These are phyloP conservation scores for Podila epicladia DNA, from an alignment of 192 early-diverging fungal genomes.

Conservation along the genomic window DNA sequence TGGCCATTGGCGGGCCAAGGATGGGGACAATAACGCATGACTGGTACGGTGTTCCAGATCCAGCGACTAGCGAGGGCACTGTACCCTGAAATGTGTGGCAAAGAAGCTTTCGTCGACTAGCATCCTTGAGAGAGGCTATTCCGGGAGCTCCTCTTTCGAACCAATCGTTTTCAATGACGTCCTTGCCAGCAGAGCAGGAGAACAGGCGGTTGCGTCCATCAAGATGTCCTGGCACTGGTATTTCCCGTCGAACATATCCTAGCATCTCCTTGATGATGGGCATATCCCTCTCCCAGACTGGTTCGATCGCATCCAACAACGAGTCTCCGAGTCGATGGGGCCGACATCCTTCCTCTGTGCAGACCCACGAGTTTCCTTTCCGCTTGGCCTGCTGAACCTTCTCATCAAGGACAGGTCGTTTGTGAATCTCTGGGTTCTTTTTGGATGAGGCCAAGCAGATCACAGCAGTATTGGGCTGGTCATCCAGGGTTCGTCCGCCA, in stretches of 20 bases:
- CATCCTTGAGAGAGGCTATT: background rate
- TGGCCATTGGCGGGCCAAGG: conserved; percentile 16
- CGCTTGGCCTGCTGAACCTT: conserved; percentile 25
- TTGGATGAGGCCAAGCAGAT: conserved; percentile 30
- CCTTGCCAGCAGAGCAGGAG: conserved; percentile 14
- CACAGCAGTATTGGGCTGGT: conserved; percentile 9
- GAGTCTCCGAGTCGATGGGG: conserved; percentile 39
- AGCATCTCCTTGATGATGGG: conserved; percentile 44
- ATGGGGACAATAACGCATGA: conserved; percentile 34
- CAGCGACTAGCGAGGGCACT: conserved; percentile 2
- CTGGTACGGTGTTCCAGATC: conserved; percentile 15
- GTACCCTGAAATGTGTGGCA: conserved; percentile 46
- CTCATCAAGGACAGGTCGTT: conserved; percentile 28
- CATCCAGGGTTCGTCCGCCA: conserved; percentile 11
- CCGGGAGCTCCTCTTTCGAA: conserved; percentile 8
- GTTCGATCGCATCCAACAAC: conserved; percentile 30
- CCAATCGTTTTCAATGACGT: conserved; percentile 36
- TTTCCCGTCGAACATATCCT: conserved; percentile 40
- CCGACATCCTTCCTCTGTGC: conserved; percentile 43
- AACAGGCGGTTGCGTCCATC: conserved; percentile 13
- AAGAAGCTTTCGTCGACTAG: conserved; percentile 6
- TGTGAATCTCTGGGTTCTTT: conserved; percentile 12
- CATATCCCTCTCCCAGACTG: conserved; percentile 32
- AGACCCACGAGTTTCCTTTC: conserved; percentile 36
- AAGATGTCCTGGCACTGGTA: background rate